Evolutionary conservation across 2,329 filamentous ascomycete species (phyloP).

Genomic region (Mycosphaerella arachidis): DNA sequence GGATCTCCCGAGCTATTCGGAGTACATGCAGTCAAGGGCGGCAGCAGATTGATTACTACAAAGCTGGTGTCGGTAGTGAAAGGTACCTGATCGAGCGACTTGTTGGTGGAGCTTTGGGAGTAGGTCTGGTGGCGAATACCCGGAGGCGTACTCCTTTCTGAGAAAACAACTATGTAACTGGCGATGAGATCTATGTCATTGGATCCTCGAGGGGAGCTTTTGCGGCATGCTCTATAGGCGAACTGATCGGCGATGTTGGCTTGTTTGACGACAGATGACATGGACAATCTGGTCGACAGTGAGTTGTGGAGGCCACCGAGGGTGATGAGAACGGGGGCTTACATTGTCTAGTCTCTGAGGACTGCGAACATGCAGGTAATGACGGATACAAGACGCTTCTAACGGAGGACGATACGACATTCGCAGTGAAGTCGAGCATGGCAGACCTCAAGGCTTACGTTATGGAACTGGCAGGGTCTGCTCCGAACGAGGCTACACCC

Average conservation of each 20-base stretch:
- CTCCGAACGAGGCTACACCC: conserved; percentile 5
- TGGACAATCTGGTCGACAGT: conserved; percentile 28
- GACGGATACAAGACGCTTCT: conserved; percentile 23
- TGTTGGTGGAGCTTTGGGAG: conserved; percentile 30
- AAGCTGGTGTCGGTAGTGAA: conserved; percentile 34
- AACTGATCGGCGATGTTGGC: conserved; percentile 42
- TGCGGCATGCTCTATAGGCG: conserved; percentile 40
- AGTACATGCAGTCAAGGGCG: conserved; percentile 29
- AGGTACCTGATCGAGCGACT: conserved; percentile 30
- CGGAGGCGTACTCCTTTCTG: conserved; percentile 60
- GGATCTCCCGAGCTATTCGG: conserved; percentile 32
- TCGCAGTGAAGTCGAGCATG: conserved; percentile 12
- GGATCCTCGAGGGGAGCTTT: conserved; percentile 46
- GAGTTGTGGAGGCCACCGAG: neutral
- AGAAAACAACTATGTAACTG: conserved; percentile 53
- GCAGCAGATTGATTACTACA: conserved; percentile 36
- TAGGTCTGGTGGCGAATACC: conserved; percentile 44
- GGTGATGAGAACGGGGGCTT: neutral
- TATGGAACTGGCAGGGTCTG: conserved; percentile 22
- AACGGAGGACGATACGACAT: conserved; percentile 8
- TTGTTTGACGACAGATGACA: conserved; percentile 36
- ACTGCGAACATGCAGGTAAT: conserved; percentile 31
- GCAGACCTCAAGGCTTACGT: conserved; percentile 23
- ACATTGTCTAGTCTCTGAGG: conserved; percentile 21
- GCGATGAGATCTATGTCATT: conserved; percentile 38